These are phyloP conservation scores for Diatrype stigma DNA, from an alignment of 2,329 filamentous ascomycete species.

Conservation along the genomic window DNA sequence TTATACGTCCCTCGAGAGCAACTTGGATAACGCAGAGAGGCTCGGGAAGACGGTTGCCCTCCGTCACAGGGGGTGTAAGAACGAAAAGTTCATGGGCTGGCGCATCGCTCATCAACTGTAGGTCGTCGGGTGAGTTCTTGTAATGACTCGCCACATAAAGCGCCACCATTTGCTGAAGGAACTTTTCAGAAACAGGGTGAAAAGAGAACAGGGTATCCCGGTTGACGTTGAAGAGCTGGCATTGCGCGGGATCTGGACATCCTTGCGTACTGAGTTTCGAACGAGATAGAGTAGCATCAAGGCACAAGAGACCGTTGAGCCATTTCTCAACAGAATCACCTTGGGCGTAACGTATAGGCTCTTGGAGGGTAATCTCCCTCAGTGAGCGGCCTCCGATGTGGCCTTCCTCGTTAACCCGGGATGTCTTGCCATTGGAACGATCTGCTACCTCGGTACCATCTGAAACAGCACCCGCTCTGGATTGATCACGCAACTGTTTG, in stretches of 20 bases:
- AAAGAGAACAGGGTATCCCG: slow-evolving; percentile 97
- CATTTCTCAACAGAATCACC: slow-evolving; percentile 93
- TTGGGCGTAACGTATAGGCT: slow-evolving; percentile 90
- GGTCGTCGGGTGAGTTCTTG: slow-evolving; percentile 92
- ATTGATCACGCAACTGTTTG: slow-evolving; percentile 93
- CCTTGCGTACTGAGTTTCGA: slow-evolving; percentile 69
- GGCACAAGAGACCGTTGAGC: slow-evolving; percentile 89
- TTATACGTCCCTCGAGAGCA: slow-evolving; percentile 91
- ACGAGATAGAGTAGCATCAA: slow-evolving; percentile 85
- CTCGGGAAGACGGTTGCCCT: slow-evolving; percentile 77
- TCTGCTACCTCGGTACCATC: slow-evolving; percentile 65
- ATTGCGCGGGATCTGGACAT: slow-evolving; percentile 85
- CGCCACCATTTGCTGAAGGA: slow-evolving; percentile 96
- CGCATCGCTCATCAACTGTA: slow-evolving; percentile 98
- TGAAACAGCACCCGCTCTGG: slow-evolving; percentile 57
- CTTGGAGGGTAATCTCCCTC: slow-evolving; percentile 85
- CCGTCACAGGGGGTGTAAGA: slow-evolving; percentile 78
- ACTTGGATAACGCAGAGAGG: slow-evolving; percentile 94
- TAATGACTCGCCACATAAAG: slow-evolving; percentile 93
- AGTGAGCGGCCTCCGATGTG: slow-evolving; percentile 69
- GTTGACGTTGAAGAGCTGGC: slow-evolving; percentile 90
- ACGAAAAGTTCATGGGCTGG: slow-evolving; percentile 96
- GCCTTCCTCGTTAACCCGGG: slow-evolving; percentile 58
- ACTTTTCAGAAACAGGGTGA: slow-evolving; percentile 94
- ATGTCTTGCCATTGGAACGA: slow-evolving; percentile 69